Conservation (phyloP, 2,329 filamentous ascomycete species). For the Monilinia laxa region DNA sequence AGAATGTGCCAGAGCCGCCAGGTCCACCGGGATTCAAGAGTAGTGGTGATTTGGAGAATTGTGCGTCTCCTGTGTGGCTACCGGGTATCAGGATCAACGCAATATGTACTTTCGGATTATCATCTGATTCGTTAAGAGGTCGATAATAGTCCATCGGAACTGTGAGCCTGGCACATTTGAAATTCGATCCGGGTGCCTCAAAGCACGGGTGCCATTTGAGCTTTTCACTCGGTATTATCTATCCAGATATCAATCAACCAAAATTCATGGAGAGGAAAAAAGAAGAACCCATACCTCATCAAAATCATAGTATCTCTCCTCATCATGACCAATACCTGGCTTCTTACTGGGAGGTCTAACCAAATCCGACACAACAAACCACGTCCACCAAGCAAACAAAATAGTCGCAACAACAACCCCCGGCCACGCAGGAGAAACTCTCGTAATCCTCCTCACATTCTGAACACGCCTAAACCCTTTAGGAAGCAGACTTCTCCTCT, state of each 20-base stretch:
- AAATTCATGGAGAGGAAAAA: background rate
- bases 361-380: conserved; percentile 18
- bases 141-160: conserved; percentile 50
- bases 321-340: conserved; percentile 1
- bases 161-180: conserved; percentile 47
- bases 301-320: conserved; percentile 13
- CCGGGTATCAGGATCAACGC: conserved; percentile 35
- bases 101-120: conserved; percentile 37
- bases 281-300: background rate
- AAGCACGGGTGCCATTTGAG: conserved; percentile 49
- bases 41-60: conserved; percentile 44
- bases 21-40: conserved; percentile 51
- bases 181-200: conserved; percentile 23
- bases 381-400: conserved; percentile 24
- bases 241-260: background rate
- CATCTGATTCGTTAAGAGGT: conserved; percentile 41
- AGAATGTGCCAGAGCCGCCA: conserved; percentile 45
- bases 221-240: conserved; percentile 48
- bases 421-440: conserved; percentile 8
- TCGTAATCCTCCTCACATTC: background rate
- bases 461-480: background rate
- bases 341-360: background rate
- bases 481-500: conserved; percentile 22
- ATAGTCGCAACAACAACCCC: conserved; percentile 18
- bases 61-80: conserved; percentile 27